These are phyloP conservation scores for Alectoria sarmentosa DNA, from an alignment of 495 filamentous ascomycete species.

Conservation along the genomic window DNA sequence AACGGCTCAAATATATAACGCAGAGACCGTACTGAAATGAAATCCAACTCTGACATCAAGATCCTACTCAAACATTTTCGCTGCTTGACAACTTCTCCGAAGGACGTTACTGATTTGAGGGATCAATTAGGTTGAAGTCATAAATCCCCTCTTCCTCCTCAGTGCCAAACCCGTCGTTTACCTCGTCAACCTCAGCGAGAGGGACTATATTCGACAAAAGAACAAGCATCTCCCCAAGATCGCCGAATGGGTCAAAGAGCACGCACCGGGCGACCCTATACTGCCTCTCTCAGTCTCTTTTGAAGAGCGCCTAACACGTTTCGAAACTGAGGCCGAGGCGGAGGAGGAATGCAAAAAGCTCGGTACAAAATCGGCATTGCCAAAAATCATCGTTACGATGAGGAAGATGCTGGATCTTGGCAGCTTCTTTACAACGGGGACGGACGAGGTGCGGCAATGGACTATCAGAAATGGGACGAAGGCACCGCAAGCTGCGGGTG, in stretches of 20 bases:
- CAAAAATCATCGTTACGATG: constrained; percentile 94
- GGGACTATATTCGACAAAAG: constrained; percentile 97
- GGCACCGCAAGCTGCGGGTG: constrained; percentile 93
- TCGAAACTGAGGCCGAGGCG: constrained; percentile 70
- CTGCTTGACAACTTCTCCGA: constrained; percentile 10
- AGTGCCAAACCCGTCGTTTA: constrained; percentile 97
- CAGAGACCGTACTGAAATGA: constrained; percentile 80
- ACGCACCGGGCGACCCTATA: constrained; percentile 80
- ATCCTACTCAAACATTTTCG: constrained; percentile 16
- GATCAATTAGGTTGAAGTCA: constrained; percentile 74
- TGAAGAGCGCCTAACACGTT: constrained; percentile 81
- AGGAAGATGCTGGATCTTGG: constrained; percentile 79
- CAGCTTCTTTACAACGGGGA: constrained; percentile 95
- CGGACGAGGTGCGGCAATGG: constrained; percentile 98
- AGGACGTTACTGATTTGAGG: constrained; percentile 27
- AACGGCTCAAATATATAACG: constrained; percentile 66
- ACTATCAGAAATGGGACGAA: constrained; percentile 95
- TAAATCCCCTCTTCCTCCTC: constrained; percentile 93
- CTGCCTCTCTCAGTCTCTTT: constrained; percentile 88
- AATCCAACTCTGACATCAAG: constrained; percentile 46
- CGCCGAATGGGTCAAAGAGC: constrained; percentile 84
- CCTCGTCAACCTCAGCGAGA: constrained; percentile 94
- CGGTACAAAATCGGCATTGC: constrained; percentile 78
- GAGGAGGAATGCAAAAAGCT: constrained; percentile 84
- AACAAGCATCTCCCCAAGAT: constrained; percentile 97